Conservation (phyloP, 73 alveolate species). For the Paramecium caudatum region DNA sequence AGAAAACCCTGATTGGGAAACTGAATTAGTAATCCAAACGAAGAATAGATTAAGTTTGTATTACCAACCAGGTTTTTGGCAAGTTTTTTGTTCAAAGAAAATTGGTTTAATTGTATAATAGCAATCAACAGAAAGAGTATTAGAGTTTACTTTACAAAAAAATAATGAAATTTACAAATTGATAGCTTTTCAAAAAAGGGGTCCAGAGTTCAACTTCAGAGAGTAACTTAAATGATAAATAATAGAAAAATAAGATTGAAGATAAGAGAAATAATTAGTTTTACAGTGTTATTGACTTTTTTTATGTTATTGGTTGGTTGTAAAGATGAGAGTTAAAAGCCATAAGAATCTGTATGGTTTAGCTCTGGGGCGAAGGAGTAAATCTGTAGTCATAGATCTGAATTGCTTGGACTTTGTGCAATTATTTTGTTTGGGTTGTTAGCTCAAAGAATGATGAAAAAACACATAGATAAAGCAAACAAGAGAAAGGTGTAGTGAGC, state of each 20-base stretch:
- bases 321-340: not conserved
- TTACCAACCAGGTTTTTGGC: constrained; percentile 37
- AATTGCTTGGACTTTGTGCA: constrained; percentile 51
- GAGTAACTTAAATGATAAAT: not conserved
- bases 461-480: not conserved
- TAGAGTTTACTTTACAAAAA: not conserved
- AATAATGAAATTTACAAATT: not conserved
- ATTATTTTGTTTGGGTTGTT: constrained; percentile 9
- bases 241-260: constrained; percentile 3
- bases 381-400: constrained; percentile 1
- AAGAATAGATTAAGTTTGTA: not conserved
- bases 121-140: not conserved
- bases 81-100: constrained; percentile 24
- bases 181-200: constrained; percentile 41
- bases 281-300: constrained; percentile 17
- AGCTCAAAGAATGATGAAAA: constrained; percentile 52
- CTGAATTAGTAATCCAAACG: not conserved
- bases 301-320: not conserved
- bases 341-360: not conserved
- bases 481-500: not conserved
- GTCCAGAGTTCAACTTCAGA: constrained; percentile 15
- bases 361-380: not conserved
- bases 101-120: not conserved
- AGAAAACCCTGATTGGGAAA: constrained; percentile 15
- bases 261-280: constrained; percentile 43